Percentiles rank a stretch among this genome's conserved stretches.
Conservation (phyloP, 176 grass and related monocot genomes). For the Oryza australiensis region DNA sequence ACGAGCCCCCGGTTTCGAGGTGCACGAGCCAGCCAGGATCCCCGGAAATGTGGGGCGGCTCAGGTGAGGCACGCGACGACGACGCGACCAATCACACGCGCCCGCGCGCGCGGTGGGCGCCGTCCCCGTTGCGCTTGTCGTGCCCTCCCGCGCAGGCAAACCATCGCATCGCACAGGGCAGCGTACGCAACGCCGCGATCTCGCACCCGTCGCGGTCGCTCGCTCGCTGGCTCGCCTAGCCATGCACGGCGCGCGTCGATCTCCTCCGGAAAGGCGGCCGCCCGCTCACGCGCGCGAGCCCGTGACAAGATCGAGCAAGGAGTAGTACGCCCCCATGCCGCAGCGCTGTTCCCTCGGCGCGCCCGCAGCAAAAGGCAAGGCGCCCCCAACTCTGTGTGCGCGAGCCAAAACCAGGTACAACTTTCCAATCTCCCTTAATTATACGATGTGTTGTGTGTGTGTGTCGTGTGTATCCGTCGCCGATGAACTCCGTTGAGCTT, state of each 20-base stretch:
- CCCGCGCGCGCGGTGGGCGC: background rate
- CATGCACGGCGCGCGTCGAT: background rate
- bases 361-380: background rate
- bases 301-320: background rate
- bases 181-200: background rate
- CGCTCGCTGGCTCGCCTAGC: background rate
- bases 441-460: background rate
- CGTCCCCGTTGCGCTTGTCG: background rate
- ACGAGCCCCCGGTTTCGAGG: background rate
- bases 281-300: background rate
- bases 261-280: background rate
- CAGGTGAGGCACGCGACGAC: background rate
- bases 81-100: background rate
- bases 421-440: slow-evolving; percentile 20
- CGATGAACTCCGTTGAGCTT: background rate
- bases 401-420: slow-evolving; percentile 14
- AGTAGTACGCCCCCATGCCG: slow-evolving; percentile 2
- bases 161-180: background rate
- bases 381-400: slow-evolving; percentile 1
- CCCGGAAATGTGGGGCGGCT: background rate
- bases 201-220: background rate
- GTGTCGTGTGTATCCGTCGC: background rate
- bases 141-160: slow-evolving; percentile 30
- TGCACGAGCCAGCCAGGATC: background rate
- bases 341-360: slow-evolving; percentile 4